A percentile compares a stretch with the other conserved stretches of the same genome.
These are phyloP conservation scores for Plasmodium chabaudi DNA, from an alignment of 169 alveolate genomes.

Conservation along the genomic window DNA sequence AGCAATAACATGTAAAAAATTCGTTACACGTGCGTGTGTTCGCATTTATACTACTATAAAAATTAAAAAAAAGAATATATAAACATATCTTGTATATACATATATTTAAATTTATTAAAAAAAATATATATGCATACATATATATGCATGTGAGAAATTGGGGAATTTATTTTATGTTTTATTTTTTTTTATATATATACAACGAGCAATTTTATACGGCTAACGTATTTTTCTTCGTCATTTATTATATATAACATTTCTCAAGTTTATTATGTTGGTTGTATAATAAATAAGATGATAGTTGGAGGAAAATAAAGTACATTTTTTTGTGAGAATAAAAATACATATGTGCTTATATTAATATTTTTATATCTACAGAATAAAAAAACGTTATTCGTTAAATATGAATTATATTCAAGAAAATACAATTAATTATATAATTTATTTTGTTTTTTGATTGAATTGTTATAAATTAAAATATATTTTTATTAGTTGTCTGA, in stretches of 20 bases:
- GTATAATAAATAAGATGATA: slow-evolving; percentile 23
- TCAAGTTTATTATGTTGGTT: slow-evolving; percentile 64
- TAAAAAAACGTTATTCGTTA: slow-evolving; percentile 31
- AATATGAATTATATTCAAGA: slow-evolving; percentile 37
- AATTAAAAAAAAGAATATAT: slow-evolving; percentile 6
- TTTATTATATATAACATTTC: slow-evolving; percentile 21
- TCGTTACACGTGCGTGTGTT: slow-evolving; percentile 64
- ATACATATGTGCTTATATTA: background rate
- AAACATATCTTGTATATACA: background rate
- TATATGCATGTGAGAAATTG: slow-evolving; percentile 14
- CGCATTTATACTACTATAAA: slow-evolving; percentile 23
- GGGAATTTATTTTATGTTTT: slow-evolving; percentile 11
- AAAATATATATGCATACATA: slow-evolving; percentile 5
- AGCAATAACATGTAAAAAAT: slow-evolving; percentile 29
- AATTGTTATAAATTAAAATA: slow-evolving; percentile 21
- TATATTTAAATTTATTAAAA: slow-evolving; percentile 25
- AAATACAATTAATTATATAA: slow-evolving; percentile 32
- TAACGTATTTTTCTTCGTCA: slow-evolving; percentile 21
- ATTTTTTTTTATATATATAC: slow-evolving; percentile 33
- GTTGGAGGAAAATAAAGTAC: slow-evolving; percentile 7
- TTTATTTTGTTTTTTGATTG: slow-evolving; percentile 3
- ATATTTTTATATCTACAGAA: slow-evolving; percentile 15
- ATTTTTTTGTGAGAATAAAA: slow-evolving; percentile 11
- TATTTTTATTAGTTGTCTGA: slow-evolving; percentile 59
- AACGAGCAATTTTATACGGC: slow-evolving; percentile 14